Base-by-base conservation (phyloP, 2,329 filamentous ascomycete species). In the Setomelanomma holmii region DNA sequence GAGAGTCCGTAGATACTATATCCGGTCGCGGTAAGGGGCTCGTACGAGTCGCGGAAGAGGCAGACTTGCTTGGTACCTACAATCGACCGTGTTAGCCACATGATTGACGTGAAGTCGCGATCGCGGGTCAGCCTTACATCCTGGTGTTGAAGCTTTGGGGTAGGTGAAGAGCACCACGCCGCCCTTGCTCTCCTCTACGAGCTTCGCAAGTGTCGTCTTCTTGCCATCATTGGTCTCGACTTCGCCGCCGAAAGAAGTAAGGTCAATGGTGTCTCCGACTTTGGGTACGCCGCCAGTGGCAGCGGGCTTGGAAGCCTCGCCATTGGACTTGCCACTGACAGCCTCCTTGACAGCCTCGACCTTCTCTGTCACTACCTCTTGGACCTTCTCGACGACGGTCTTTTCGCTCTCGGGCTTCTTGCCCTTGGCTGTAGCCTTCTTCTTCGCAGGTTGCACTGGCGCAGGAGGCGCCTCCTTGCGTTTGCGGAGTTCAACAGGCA, bases 161-260 rank as follows among this genome's bases (percentile, higher is more conserved):
- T 98, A 98, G 24, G 93, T 97, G 76, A 99, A 97, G 23, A 98
- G 79, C 27, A 96, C 91, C 38, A 98, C 89, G 21, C 93, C 95
- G 30, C 84, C 82, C 78, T 90, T 87, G 83, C 92, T 96, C 70
- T 89, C 84, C 45, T 91, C 88, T 42, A 97, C 84, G 20, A 99
- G 86, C 64, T 86, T 81, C 78, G 91, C 89, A 53, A 99, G 80
- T 1, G 86, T 91, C 5, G 89, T 92, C 78, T 89, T 90, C 47
- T 82, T 79, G 66, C 92, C 92, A 59, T 96, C 91, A 61, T 98
- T 87, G 57, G 89, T 95, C 80, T 95, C 86, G 58, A 99, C 79
- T 70, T 95, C 87, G 49, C 83, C 84, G 50, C 84, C 84, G 62
- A 87, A 87, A 23, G 71, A 73, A 12, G 82, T 76, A 44, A 87